phyloP scores from a whole-genome alignment of 2,329 filamentous ascomycete species.

The Paecilomyces sp. region DNA sequence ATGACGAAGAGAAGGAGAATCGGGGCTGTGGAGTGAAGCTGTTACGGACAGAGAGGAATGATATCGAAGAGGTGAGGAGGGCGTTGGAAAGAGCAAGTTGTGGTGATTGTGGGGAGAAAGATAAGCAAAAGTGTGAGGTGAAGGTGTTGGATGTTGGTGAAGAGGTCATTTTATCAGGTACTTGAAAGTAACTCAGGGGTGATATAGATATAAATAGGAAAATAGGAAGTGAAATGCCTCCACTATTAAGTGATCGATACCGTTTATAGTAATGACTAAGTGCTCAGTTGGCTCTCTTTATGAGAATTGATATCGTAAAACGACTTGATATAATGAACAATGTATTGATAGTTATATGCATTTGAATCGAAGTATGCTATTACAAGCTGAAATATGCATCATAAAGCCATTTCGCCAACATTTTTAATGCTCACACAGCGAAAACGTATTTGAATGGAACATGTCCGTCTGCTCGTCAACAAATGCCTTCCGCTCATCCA shows the following conservation, averaged over 20 bases:
- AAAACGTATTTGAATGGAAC: constrained; percentile 1
- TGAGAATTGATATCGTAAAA: too few species aligned
- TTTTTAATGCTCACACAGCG: background rate
- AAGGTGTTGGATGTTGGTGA: background rate
- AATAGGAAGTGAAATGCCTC: too few species aligned
- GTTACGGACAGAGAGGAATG: constrained; percentile 31
- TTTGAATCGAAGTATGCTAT: too few species aligned
- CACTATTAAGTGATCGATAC: too few species aligned
- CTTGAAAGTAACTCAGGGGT: background rate
- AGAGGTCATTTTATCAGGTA: background rate
- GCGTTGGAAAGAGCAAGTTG: constrained; percentile 14
- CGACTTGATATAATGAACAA: too few species aligned
- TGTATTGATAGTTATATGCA: too few species aligned
- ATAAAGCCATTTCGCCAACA: background rate
- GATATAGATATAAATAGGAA: too few species aligned
- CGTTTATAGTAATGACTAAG: too few species aligned
- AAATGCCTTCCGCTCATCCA: constrained; percentile 27
- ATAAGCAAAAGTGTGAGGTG: background rate
- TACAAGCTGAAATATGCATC: background rate
- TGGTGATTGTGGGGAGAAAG: constrained; percentile 9
- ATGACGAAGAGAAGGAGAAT: constrained; percentile 48
- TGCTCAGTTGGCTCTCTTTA: too few species aligned
- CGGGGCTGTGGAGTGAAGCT: constrained; percentile 39
- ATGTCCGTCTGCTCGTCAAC: constrained; percentile 4
- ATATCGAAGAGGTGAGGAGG: constrained; percentile 26